Evolutionary conservation across 345 rosid genomes (phyloP).

Genomic region (Euphorbia lathyris): DNA sequence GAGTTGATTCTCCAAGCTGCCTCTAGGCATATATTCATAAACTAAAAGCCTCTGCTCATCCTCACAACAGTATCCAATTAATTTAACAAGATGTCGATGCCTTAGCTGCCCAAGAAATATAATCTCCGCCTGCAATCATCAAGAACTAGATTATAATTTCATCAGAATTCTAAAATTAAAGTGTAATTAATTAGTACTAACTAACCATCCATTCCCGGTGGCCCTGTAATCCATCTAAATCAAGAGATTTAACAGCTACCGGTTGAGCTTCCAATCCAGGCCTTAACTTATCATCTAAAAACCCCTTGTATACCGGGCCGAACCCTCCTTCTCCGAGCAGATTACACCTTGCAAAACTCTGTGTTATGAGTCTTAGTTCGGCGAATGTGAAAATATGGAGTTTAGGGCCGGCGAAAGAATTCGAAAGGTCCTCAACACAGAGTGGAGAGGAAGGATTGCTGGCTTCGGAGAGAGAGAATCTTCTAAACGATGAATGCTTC

Average conservation of each 20-base stretch:
- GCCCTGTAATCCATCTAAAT: slow-evolving; percentile 70
- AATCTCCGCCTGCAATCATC: slow-evolving; percentile 61
- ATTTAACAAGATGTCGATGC: slow-evolving; percentile 68
- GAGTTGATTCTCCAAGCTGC: slow-evolving; percentile 74
- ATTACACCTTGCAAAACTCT: slow-evolving; percentile 48
- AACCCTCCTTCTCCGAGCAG: slow-evolving; percentile 79
- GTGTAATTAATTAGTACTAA: slow-evolving; percentile 6
- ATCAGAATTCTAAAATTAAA: no score
- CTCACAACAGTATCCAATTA: slow-evolving; percentile 78
- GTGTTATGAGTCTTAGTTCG: slow-evolving; percentile 52
- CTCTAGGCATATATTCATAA: slow-evolving; percentile 70
- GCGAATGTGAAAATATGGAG: slow-evolving; percentile 46
- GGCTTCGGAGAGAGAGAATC: slow-evolving; percentile 51
- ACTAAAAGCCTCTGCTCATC: slow-evolving; percentile 66
- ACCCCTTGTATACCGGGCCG: slow-evolving; percentile 77
- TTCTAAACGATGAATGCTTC: slow-evolving; percentile 41
- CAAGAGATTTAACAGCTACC: slow-evolving; percentile 72
- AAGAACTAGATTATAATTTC: neutral
- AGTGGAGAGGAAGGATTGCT: slow-evolving; percentile 54
- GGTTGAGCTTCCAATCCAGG: slow-evolving; percentile 60
- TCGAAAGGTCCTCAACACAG: slow-evolving; percentile 55
- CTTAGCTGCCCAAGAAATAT: slow-evolving; percentile 73
- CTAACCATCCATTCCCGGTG: slow-evolving; percentile 84
- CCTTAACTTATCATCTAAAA: slow-evolving; percentile 49
- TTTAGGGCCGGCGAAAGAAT: slow-evolving; percentile 53